Conservation (phyloP, 768 basidiomycete genomes). For the Zangia roseola region DNA sequence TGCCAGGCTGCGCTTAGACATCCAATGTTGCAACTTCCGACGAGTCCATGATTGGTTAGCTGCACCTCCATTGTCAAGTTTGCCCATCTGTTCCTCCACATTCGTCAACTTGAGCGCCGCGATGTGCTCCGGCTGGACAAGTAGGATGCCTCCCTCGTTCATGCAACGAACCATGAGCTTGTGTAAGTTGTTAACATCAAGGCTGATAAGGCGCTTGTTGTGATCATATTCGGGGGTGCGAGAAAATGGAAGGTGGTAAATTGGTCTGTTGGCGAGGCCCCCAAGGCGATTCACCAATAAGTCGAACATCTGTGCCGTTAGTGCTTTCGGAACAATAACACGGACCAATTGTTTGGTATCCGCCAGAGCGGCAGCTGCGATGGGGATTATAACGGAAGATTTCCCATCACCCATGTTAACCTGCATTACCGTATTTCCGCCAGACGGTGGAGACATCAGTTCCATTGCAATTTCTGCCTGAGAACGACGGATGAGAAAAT, state of each 20-base stretch:
- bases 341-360: conserved; percentile 42
- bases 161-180: too few relatives aligned
- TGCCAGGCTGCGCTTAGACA: too few relatives aligned
- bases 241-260: conserved; percentile 49
- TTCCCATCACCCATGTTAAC: conserved; percentile 63
- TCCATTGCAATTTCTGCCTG: conserved; percentile 43
- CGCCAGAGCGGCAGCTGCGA: conserved; percentile 40
- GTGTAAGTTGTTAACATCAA: too few relatives aligned
- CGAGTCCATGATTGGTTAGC: conserved; percentile 19
- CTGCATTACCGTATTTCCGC: conserved; percentile 39
- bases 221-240: too few relatives aligned
- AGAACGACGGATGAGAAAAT: conserved; percentile 42
- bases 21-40: too few relatives aligned
- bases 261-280: conserved; percentile 41
- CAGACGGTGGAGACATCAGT: conserved; percentile 41
- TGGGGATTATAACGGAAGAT: conserved; percentile 43
- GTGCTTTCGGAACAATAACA: conserved; percentile 45
- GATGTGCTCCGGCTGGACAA: conserved; percentile 51
- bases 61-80: too few relatives aligned
- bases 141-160: conserved; percentile 37
- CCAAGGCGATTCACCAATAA: conserved; percentile 40
- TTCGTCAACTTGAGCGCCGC: conserved; percentile 47
- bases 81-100: conserved; percentile 33
- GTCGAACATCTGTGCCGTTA: conserved; percentile 45
- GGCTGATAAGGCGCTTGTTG: too few relatives aligned